These are phyloP conservation scores for Syncephalastrum racemosum DNA, from an alignment of 371 early-diverging fungal species.

Conservation along the genomic window DNA sequence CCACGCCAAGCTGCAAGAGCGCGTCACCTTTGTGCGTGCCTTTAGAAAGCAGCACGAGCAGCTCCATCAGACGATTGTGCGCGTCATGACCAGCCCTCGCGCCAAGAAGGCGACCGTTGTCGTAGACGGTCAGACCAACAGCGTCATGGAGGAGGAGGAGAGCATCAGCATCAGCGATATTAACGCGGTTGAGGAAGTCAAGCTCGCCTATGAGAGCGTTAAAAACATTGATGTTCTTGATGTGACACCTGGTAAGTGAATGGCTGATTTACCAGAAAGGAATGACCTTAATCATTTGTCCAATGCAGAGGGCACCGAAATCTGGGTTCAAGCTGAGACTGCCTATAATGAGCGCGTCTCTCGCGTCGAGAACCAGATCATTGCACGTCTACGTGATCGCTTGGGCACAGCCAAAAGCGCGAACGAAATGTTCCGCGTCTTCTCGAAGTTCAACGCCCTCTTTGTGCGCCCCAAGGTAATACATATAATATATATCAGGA, in stretches of 20 bases:
- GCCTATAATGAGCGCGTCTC: slow-evolving; percentile 94
- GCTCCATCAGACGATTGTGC: slow-evolving; percentile 90
- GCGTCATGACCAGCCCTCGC: slow-evolving; percentile 82
- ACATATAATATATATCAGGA: not conserved
- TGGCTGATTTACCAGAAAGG: not conserved
- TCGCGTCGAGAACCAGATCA: slow-evolving; percentile 96
- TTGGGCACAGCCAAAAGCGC: slow-evolving; percentile 95
- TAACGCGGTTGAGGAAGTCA: slow-evolving; percentile 89
- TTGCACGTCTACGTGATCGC: slow-evolving; percentile 89
- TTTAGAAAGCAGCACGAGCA: slow-evolving; percentile 97
- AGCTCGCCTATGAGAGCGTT: slow-evolving; percentile 89
- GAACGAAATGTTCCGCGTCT: slow-evolving; percentile 98
- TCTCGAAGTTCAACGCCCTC: slow-evolving; percentile 97
- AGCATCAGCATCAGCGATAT: slow-evolving; percentile 65
- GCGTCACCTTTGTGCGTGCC: slow-evolving; percentile 82
- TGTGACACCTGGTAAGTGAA: slow-evolving; percentile 65
- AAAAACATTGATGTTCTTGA: slow-evolving; percentile 95
- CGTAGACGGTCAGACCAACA: slow-evolving; percentile 51
- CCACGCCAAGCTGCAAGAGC: slow-evolving; percentile 93
- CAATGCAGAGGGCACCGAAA: slow-evolving; percentile 84
- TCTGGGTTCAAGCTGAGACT: slow-evolving; percentile 91
- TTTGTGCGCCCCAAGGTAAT: slow-evolving; percentile 93
- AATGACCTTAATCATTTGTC: slow-evolving; percentile 1
- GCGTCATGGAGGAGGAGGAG: slow-evolving; percentile 56
- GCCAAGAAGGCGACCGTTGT: slow-evolving; percentile 55